Evolutionary conservation across 306 rosid species (phyloP), one percentile per base, ranked within the genome.

Genomic region (Corylus heterophylla): DNA sequence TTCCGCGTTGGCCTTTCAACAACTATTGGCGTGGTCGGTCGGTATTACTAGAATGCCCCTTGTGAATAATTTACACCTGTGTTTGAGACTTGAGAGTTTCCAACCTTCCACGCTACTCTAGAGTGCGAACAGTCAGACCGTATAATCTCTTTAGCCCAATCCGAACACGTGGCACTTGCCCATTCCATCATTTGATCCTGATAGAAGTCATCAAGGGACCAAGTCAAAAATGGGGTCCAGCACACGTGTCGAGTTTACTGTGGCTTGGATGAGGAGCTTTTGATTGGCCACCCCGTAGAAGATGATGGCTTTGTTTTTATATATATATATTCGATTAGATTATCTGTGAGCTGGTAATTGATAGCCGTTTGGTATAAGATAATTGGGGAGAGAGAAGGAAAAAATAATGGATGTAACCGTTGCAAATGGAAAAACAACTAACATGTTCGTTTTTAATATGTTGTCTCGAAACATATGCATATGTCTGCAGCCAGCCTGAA

Each of bases 361-460:
- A 37, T 75, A 63, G 83, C 78, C 83, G 73, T 49, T 74, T 20
- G 39, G 79, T 39, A 22, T 22, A 58, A 58, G 51, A 78, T 78
- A 56, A 37, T 78, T 58, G 71, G 54, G 64, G 74, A 13, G 62
- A 73, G 81, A 55, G 47, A 48, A 27, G 42, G 45, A 42, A 29
- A 42, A 29, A 50, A 78, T 77, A 29, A 69, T 10, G 27, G 20
- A 54, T 45, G 61, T 74, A 74, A 69, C 85, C 85, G 89, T 87
- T 79, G 73, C 82, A 67, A 79, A 74, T 85, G 86, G 87, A 76
- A 74, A 74, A 78, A 69, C 89, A 86, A 85, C 80, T 59, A 76
- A 74, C 83, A 84, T 75, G 86, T 71, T 78, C 69, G 76, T 68
- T 58, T 50, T 71, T 52, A 73, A 54, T 2, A 9, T 25, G 17